Conservation (phyloP, 805 yeast genomes). For the Tetrapisispora taiwanensis region DNA sequence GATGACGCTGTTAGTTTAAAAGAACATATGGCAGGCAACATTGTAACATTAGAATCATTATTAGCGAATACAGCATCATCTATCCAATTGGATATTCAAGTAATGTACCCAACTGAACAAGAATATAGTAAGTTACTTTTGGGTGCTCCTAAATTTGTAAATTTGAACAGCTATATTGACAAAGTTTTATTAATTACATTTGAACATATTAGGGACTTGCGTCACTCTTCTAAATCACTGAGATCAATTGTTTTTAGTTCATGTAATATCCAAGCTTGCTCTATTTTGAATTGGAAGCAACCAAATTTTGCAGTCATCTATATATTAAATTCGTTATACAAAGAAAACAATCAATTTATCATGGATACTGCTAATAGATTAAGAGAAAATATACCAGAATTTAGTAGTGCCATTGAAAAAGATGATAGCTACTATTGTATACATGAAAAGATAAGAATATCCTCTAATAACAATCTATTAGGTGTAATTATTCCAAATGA, state of each 20-base stretch:
- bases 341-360: constrained; percentile 10
- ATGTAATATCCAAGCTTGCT: constrained; percentile 80
- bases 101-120: constrained; percentile 59
- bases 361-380: constrained; percentile 27
- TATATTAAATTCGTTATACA: constrained; percentile 55
- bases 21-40: constrained; percentile 29
- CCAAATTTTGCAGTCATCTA: constrained; percentile 94
- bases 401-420: constrained; percentile 15
- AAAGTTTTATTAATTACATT: constrained; percentile 60
- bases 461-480: constrained; percentile 69
- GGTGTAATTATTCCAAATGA: constrained; percentile 74
- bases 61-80: constrained; percentile 45
- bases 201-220: constrained; percentile 51
- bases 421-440: constrained; percentile 9
- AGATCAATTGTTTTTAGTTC: constrained; percentile 79
- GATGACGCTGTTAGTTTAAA: constrained; percentile 21
- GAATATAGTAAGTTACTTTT: constrained; percentile 35
- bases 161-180: constrained; percentile 70
- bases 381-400: neutral
- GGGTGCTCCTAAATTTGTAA: constrained; percentile 35
- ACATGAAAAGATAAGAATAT: constrained; percentile 55
- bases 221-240: constrained; percentile 31
- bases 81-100: constrained; percentile 63
- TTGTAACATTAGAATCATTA: constrained; percentile 51
- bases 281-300: constrained; percentile 94